Base-by-base conservation (phyloP, 75 land plant species). In the Chamaecyparis obtusa region DNA sequence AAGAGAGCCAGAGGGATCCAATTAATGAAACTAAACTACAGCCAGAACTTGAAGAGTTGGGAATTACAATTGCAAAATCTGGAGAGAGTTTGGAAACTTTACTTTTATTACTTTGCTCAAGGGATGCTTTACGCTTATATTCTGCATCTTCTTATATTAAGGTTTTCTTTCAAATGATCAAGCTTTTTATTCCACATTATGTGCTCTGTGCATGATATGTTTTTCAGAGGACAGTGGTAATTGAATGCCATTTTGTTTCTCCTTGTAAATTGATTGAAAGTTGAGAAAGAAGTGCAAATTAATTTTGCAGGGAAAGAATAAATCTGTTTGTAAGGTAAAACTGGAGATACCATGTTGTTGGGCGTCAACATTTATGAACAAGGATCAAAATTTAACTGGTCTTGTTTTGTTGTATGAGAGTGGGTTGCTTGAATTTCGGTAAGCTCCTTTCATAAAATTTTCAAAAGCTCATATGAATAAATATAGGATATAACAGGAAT, bases 401-500 rank as follows among this genome's bases (percentile, higher is more conserved):
- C 83, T 95, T 48, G 79, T 90, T 84, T 74, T 96, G 56, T 87
- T 96, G 37, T 95, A 94, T 86, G 87, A 86, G 83, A 93, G 92
- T 83, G 98, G 98, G 55, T 81, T 56, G 24, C 75, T 96, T 71
- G 96, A 96, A 85, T 86, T 96, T 44, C 91, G 98, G 98, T 95
- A 85, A 56, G 51, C 46, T 17, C 60, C 5, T 39, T 39, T 46
- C 41, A 69, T 49, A 54, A 64, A n/a, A 54, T 33, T 36, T 30
- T 88, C 30, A 10, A 72, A 46, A 43, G 30, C 75, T 85, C 1
- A 41, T 46, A 5, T 41, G 21, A 55, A 87, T 55, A 17, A 46
- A 32, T 79, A n/a, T 80, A 55, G 35, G 43, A 81, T 48, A 49
- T 55, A 32, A 81, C 3, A 48, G 32, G 11, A 37, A 79, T 33